Base-by-base conservation (phyloP, 805 yeast species). In the Hanseniaspora jakobsenii region DNA sequence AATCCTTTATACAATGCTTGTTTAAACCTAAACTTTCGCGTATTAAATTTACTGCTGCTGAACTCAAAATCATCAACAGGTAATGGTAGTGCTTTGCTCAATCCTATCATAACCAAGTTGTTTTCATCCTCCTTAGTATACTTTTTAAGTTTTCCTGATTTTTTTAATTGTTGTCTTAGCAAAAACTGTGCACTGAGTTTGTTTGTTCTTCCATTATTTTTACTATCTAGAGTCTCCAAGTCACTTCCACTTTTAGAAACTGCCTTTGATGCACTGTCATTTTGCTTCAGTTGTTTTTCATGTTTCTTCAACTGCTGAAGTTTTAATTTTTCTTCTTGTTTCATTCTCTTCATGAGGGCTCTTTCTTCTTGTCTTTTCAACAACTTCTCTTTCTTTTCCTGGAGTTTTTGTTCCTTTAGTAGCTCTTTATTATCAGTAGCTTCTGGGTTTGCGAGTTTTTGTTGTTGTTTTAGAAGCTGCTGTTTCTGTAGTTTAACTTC, bases 81-180 rank as follows among this genome's bases (percentile, higher is more conserved):
- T 51, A 79, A 67, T 2, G 95, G 87, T 47, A 75, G 70, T 28
- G 87, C 78, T 52, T 82, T 71, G 12, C 81, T 71, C 17, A 89
- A 85, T 18, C 97, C 97, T 50, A 83, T 86, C 56, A 91, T 65
- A 3, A 91, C 96, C 51, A 81, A 82, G 38, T 82, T 85, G 2
- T 95, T 84, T 55, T 91, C 98, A 56, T 86, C 94, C 57, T 87
- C 95, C 6, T 93, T 89, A 51, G 82, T 85, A 27, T 81, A 63
- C 3, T 75, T 73, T 28, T 53, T 52, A 13, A 42, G 12, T 27
- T 42, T 42, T 16, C 46, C 46, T 16, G 39, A 16, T 23, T 27
- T 37, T 32, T 32, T 48, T 43, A 36, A 38, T 30, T 32, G 36
- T 34, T 31, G 43, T 29, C 44, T 38, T 32, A 38, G 32, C 18